A percentile compares a stretch with the other conserved stretches of the same genome.
phyloP scores from a whole-genome alignment of 305 asterid genomes.

The Rubia tinctorum region DNA sequence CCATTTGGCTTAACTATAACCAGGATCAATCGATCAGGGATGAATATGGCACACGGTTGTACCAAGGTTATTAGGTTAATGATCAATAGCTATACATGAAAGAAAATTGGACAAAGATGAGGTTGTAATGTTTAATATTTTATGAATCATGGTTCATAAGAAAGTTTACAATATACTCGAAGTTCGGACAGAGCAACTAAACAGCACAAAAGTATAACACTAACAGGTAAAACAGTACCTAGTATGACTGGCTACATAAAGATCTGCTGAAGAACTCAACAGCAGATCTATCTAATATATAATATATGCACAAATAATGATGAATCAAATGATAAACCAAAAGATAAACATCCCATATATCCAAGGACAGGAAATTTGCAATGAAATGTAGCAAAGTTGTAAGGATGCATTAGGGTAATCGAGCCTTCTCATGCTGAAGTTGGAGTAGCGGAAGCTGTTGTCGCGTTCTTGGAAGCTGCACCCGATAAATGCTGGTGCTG shows the following conservation, averaged over 20 bases:
- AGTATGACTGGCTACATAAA: neutral
- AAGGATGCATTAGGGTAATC: neutral
- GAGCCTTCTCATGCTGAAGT: constrained; percentile 34
- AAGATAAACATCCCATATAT: neutral
- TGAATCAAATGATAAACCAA: neutral
- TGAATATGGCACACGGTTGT: neutral
- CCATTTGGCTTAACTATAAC: too few relatives aligned
- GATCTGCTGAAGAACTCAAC: neutral
- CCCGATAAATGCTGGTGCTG: constrained; percentile 42
- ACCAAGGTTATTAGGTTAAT: neutral
- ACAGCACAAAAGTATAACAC: neutral
- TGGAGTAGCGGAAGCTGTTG: constrained; percentile 49
- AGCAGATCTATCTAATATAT: neutral
- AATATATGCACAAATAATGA: constrained; percentile 11
- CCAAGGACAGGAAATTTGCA: neutral
- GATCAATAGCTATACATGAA: neutral
- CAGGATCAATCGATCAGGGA: too few relatives aligned
- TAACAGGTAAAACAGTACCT: neutral
- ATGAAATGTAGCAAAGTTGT: neutral
- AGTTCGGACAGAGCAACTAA: neutral
- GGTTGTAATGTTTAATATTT: neutral
- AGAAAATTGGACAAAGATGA: neutral
- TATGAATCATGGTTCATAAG: neutral
- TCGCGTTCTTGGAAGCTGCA: constrained; percentile 37
- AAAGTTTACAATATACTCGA: neutral